Base-by-base conservation (phyloP, 495 filamentous ascomycete genomes). In the Acidiella bohemica region DNA sequence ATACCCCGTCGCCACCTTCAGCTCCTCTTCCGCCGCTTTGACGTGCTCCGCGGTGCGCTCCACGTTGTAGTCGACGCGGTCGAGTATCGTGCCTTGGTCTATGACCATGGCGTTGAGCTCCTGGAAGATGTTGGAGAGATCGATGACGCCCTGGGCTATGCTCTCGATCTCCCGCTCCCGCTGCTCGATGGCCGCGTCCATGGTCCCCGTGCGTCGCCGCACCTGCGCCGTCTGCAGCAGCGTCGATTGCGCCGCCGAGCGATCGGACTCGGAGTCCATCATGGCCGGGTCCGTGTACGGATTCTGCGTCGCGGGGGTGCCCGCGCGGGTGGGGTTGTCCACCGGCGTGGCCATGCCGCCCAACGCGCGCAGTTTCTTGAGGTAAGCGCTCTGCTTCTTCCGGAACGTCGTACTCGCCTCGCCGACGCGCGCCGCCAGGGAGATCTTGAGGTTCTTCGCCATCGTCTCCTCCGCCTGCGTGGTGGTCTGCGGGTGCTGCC, bases 1-100 rank as follows among this genome's bases (percentile, higher is more conserved):
- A 51, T 94, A 95, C n/a, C 76, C 75, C 14, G 78, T 78, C 12
- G 80, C 79, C 42, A 88, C 76, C 46, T 71, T 82, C 39, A 97
- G 69, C 61, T 97, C 90, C 59, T 87, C 88, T 44, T 90, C 85
- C 7, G 90, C 90, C 14, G 69, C 76, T 57, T 93, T 93, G 22
- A 96, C 84, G 53, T 95, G 81, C 18, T 72, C 74, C 10, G 72
- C 75, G 85, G 95, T 94, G 42, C 72, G 68, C 63, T 97, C 90
- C 25, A 97, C 81, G 57, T 97, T 97, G 63, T 94, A 97, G 56
- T 97, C 90, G 53, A 97, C 95, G 25, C 90, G 73, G 62, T 97
- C 90, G 17, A 97, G 73, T 80, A 97, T 85, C 20, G 84, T 95
- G 10, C 90, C 90, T 61, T 97, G 90, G 59, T 97, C 90, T 44